phyloP scores from a whole-genome alignment of 768 basidiomycete species.

The Suillus subaureus region DNA sequence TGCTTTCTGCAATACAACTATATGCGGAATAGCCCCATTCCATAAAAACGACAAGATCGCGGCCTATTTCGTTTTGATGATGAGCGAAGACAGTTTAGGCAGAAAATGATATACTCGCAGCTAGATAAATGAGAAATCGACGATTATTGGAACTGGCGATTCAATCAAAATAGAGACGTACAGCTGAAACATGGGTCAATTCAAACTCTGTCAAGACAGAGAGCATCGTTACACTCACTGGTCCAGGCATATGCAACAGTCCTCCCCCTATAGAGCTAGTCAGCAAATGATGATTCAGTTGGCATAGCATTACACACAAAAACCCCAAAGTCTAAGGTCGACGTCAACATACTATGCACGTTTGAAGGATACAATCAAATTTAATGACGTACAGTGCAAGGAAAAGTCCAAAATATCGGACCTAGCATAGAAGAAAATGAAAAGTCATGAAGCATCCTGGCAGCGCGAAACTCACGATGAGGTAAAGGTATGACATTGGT shows the following conservation, averaged over 20 bases:
- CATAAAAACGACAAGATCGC: neutral
- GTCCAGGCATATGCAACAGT: neutral
- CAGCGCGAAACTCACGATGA: neutral
- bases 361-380: neutral
- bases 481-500: neutral
- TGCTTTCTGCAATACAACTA: neutral
- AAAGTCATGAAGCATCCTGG: neutral
- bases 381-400: constrained; percentile 1
- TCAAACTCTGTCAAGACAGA: neutral
- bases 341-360: neutral
- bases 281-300: neutral
- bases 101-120: neutral
- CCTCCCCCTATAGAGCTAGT: constrained; percentile 1
- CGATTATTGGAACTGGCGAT: neutral
- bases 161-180: neutral
- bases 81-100: neutral
- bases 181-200: neutral
- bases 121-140: neutral
- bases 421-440: neutral
- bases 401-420: neutral
- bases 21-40: neutral
- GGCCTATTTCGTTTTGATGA: neutral
- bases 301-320: neutral
- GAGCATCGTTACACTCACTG: neutral
- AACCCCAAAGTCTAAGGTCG: neutral